Evolutionary conservation across 1,284 basidiomycete species (phyloP).

Genomic region (Boletus mariae): DNA sequence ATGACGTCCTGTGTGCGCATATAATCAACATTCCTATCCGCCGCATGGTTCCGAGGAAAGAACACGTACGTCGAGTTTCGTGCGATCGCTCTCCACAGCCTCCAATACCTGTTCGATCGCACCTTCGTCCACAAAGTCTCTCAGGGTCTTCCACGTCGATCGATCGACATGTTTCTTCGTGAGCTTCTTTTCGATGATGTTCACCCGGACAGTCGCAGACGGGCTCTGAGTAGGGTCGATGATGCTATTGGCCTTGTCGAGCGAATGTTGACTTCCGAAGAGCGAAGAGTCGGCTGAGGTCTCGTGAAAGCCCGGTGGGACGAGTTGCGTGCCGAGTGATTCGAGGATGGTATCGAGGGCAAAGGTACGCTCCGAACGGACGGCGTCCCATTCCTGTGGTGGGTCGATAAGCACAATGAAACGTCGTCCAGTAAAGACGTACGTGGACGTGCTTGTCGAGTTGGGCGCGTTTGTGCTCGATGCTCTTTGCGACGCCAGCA

Average conservation of each 20-base stretch:
- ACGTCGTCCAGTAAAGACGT: conserved; percentile 20
- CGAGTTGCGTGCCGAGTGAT: conserved; percentile 61
- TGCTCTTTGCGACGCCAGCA: conserved; percentile 62
- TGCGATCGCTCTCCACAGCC: conserved; percentile 63
- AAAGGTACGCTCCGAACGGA: conserved; percentile 53
- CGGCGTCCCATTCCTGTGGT: conserved; percentile 64
- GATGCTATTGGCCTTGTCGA: conserved; percentile 38
- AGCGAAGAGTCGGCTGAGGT: conserved; percentile 62
- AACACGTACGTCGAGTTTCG: conserved; percentile 57
- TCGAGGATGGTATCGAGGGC: conserved; percentile 68
- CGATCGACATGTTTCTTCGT: conserved; percentile 42
- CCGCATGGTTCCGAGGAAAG: neutral
- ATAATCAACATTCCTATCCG: neutral
- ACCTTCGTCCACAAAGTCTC: conserved; percentile 79
- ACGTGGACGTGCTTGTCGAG: conserved; percentile 62
- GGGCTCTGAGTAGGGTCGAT: conserved; percentile 37
- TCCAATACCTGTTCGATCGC: conserved; percentile 73
- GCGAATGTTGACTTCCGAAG: conserved; percentile 68
- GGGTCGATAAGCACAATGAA: conserved; percentile 33
- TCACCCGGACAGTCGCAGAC: conserved; percentile 45
- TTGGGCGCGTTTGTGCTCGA: conserved; percentile 63
- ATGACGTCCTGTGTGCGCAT: conserved; percentile 50
- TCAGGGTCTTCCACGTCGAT: conserved; percentile 69
- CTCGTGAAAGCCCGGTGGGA: conserved; percentile 73
- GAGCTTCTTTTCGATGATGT: conserved; percentile 25